Base-by-base conservation (phyloP, 257 asterid species). In the Thymus quinquecostatus region DNA sequence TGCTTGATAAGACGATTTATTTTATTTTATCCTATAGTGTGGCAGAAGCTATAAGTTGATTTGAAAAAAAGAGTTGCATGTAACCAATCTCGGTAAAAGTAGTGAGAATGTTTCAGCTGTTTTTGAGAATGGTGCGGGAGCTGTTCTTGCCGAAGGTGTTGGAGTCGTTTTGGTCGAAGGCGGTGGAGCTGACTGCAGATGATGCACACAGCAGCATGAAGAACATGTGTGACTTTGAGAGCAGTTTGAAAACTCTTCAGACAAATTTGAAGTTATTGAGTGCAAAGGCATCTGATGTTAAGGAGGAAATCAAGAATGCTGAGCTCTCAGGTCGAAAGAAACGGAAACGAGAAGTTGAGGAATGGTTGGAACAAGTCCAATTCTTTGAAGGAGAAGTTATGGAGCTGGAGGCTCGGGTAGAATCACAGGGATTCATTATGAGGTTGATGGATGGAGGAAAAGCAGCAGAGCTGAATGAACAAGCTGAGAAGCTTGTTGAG, bases 301-400 rank as follows among this genome's bases (percentile, higher is more conserved):
- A 36, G 53, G 47, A 54, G 40, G 51, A 68, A 1, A 68, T 68
- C 21, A 40, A 10, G 47, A 41, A 21, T 53, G 60, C 60, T 21
- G 43, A 54, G 38, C 30, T 21, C 33, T 44, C 12, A 2, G 53
- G 72, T 48, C 13, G 51, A 6, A 40, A 28, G 73, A 68, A 62
- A 41, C 14, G 73, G 14, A 54, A 68, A 68, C 10, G 64, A 38
- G 63, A 40, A 68, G 57, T 60, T 10, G 69, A 49, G 44, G 69
- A 47, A 14, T 71, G 69, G 75, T 60, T 71, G 27, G 6, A 21
- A 29, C 10, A 71, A 27, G 75, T 71, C 2, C 10, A 71, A 6
- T 34, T 10, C 6, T 5, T 60, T 34, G 13, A 60, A 28, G n/a
- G 3, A 7, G 62, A 49, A 36, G 65, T 32, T 60, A 3, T n/a